Base-by-base conservation (phyloP, 2,329 filamentous ascomycete species). In the Ophiocordyceps camponoti-leonardi region DNA sequence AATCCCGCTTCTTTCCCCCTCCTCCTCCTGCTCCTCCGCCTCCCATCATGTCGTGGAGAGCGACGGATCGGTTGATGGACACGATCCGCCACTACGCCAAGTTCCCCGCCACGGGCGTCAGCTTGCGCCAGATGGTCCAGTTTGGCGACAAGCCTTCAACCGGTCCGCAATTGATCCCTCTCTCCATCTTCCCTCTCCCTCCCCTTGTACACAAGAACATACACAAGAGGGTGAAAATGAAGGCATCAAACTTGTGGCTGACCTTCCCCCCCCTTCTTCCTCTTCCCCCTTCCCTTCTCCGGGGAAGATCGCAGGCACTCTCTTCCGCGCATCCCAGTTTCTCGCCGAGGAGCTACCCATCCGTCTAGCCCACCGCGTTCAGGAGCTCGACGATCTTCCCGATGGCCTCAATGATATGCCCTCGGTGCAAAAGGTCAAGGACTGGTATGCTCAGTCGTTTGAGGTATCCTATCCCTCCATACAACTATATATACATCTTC, bases 401-500 rank as follows among this genome's bases (percentile, higher is more conserved):
- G 92, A 98, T 73, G 92, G 92, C 46, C 76, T 98, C 50, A 94
- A 86, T 61, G 88, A 96, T 54, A 96, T 98, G 92, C 86, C 88
- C 37, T 96, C 92, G 12, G 94, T 98, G 53, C 81, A 82, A 62
- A 86, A 82, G 58, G 92, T 98, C 53, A 83, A 88, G 62, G 88
- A 96, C 59, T 98, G 92, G 92, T 98, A 98, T 64, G 92, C 90
- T 51, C 92, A 98, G 68, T 98, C 92, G 44, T 98, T 98, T 59
- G 92, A 98, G 23, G 23, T 26, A 26, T 26, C 23, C 4, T 8
- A n/a, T n/a, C n/a, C n/a, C n/a, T n/a, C n/a, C n/a, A n/a, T n/a
- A n/a, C n/a, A n/a, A n/a, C n/a, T n/a, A n/a, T n/a, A n/a, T n/a
- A n/a, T n/a, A n/a, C n/a, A n/a, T n/a, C n/a, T n/a, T n/a, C n/a